These are phyloP conservation scores for Ephemerocybe angulata DNA, from an alignment of 768 basidiomycete genomes.

Conservation along the genomic window DNA sequence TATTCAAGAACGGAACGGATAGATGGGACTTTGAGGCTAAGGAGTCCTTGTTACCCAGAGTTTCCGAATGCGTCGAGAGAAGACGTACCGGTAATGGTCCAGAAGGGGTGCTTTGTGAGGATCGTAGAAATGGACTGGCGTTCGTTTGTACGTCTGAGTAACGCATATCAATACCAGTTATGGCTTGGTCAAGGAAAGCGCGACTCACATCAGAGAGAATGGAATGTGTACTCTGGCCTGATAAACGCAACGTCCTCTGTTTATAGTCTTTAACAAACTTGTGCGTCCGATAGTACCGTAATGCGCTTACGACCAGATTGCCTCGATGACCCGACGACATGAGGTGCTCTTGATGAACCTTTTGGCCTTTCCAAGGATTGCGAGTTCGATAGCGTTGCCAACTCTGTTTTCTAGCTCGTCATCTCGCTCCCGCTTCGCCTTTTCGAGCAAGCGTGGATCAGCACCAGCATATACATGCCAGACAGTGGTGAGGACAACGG, in stretches of 20 bases:
- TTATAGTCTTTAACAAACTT: slow-evolving; percentile 20
- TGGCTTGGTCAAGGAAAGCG: slow-evolving; percentile 32
- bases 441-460: slow-evolving; percentile 51
- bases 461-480: slow-evolving; percentile 83
- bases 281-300: background rate
- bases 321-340: slow-evolving; percentile 87
- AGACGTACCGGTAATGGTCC: slow-evolving; percentile 83
- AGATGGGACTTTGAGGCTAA: slow-evolving; percentile 86
- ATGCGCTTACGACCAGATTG: slow-evolving; percentile 73
- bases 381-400: slow-evolving; percentile 92
- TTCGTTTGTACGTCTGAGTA: slow-evolving; percentile 83
- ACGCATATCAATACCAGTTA: background rate
- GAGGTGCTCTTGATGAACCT: slow-evolving; percentile 86
- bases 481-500: slow-evolving; percentile 67
- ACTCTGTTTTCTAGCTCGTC: slow-evolving; percentile 74
- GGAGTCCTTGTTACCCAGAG: background rate
- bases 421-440: slow-evolving; percentile 61
- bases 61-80: slow-evolving; percentile 32
- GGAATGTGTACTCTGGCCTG: slow-evolving; percentile 84
- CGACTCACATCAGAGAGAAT: slow-evolving; percentile 80
- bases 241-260: slow-evolving; percentile 89
- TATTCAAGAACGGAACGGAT: slow-evolving; percentile 91
- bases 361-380: slow-evolving; percentile 83
- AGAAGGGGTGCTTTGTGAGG: slow-evolving; percentile 91
- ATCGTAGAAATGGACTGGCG: slow-evolving; percentile 90